These are phyloP conservation scores for Dactylellina haptotyla DNA, from an alignment of 2,329 filamentous ascomycete species.

Conservation along the genomic window DNA sequence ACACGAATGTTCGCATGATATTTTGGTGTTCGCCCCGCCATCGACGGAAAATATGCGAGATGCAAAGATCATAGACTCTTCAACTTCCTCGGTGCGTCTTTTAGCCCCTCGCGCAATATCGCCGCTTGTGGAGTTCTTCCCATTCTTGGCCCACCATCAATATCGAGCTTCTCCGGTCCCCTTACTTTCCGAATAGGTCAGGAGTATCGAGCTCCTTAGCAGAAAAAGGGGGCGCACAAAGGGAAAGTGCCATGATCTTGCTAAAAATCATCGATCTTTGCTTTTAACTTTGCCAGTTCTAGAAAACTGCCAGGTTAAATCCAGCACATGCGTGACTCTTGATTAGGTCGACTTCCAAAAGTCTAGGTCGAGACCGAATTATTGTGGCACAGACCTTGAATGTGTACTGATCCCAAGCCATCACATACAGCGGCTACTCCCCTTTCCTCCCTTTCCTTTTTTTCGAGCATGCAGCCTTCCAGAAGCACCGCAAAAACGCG, in stretches of 20 bases:
- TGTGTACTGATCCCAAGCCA: constrained; percentile 22
- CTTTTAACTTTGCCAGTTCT: not conserved
- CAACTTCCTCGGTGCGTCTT: constrained; percentile 18
- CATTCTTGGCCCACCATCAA: constrained; percentile 4
- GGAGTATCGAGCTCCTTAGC: constrained; percentile 10
- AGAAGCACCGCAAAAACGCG: constrained; percentile 47
- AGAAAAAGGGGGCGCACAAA: constrained; percentile 27
- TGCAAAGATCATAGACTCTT: constrained; percentile 11
- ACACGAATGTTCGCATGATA: not conserved
- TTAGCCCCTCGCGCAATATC: constrained; percentile 28
- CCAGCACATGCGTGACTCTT: constrained; percentile 12
- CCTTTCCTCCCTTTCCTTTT: not conserved
- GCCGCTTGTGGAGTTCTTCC: not conserved
- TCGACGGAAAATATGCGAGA: constrained; percentile 10
- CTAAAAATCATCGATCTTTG: constrained; percentile 19
- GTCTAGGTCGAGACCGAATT: constrained; percentile 16
- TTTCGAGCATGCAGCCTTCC: constrained; percentile 51
- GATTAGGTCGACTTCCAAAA: constrained; percentile 21
- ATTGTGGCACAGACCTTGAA: constrained; percentile 41
- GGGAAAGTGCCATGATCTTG: constrained; percentile 4
- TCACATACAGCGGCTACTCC: not conserved
- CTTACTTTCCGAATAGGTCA: constrained; percentile 27
- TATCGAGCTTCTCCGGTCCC: constrained; percentile 1
- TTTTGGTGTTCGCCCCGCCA: constrained; percentile 28
- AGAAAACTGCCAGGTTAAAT: constrained; percentile 2